A percentile compares a stretch with the other conserved stretches of the same genome.
phyloP scores from a whole-genome alignment of 192 early-diverging fungal species.

The Podochytrium sp. region DNA sequence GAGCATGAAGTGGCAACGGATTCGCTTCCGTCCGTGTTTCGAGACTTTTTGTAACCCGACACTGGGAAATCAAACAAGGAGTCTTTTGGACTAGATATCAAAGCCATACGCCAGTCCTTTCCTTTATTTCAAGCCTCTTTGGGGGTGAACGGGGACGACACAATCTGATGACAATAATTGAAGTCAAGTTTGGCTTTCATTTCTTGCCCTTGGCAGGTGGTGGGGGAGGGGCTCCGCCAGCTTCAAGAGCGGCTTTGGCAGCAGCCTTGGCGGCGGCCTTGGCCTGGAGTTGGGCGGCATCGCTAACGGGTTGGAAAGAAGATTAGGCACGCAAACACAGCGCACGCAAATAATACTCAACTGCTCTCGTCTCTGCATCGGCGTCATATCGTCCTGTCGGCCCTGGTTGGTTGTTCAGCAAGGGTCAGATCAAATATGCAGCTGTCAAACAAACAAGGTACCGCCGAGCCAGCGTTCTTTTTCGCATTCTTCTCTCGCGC shows the following conservation, averaged over 20 bases:
- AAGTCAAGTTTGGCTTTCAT: no score
- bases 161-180: no score
- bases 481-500: conserved; percentile 22
- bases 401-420: conserved; percentile 9
- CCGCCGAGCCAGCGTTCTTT: neutral
- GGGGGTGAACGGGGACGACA: no score
- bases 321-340: neutral
- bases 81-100: no score
- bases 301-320: conserved; percentile 20
- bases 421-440: neutral
- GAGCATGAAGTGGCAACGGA: neutral
- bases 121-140: no score
- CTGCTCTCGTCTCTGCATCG: conserved; percentile 22
- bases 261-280: conserved; percentile 22
- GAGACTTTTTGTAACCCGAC: neutral
- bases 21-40: neutral
- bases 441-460: neutral
- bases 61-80: no score
- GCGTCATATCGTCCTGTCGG: conserved; percentile 27
- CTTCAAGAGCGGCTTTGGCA: conserved; percentile 16
- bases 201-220: conserved; percentile 5
- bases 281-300: conserved; percentile 23
- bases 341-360: neutral
- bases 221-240: neutral
- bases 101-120: no score